These are phyloP conservation scores for Hymenoscyphus albidus DNA, from an alignment of 2,329 filamentous ascomycete genomes.

Conservation along the genomic window DNA sequence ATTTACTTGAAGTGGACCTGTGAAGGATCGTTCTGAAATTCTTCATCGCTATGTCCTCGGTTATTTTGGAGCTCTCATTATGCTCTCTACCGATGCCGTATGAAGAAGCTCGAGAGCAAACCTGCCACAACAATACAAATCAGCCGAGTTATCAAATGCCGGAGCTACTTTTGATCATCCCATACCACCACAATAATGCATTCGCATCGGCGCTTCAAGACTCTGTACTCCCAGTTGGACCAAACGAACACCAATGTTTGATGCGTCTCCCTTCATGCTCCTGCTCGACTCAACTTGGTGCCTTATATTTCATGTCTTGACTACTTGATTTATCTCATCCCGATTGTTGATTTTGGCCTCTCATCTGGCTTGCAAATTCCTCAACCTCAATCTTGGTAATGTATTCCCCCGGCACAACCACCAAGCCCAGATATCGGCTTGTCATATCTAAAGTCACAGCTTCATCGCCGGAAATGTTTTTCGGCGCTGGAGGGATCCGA, in stretches of 20 bases:
- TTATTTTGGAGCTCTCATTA: too few relatives aligned
- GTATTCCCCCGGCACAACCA: slow-evolving; percentile 83
- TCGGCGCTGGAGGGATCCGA: slow-evolving; percentile 60
- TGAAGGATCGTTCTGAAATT: too few relatives aligned
- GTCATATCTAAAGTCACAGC: slow-evolving; percentile 66
- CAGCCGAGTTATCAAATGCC: too few relatives aligned
- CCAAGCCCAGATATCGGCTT: slow-evolving; percentile 80
- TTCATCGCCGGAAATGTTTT: slow-evolving; percentile 36
- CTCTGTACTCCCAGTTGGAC: neutral
- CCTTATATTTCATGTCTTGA: neutral
- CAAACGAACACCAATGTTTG: neutral
- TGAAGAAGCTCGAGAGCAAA: too few relatives aligned
- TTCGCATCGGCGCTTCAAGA: neutral
- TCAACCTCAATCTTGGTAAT: slow-evolving; percentile 88
- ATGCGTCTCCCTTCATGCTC: neutral
- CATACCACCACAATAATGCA: neutral
- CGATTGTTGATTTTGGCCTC: slow-evolving; percentile 4
- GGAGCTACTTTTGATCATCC: too few relatives aligned
- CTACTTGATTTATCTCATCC: neutral
- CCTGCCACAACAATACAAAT: too few relatives aligned
- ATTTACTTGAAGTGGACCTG: too few relatives aligned
- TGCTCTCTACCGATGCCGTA: too few relatives aligned
- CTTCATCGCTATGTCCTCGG: too few relatives aligned
- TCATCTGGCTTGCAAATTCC: slow-evolving; percentile 54
- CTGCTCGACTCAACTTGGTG: neutral